These are phyloP conservation scores for Didymellaceae sp. DNA, from an alignment of 2,329 filamentous ascomycete genomes.

Conservation along the genomic window DNA sequence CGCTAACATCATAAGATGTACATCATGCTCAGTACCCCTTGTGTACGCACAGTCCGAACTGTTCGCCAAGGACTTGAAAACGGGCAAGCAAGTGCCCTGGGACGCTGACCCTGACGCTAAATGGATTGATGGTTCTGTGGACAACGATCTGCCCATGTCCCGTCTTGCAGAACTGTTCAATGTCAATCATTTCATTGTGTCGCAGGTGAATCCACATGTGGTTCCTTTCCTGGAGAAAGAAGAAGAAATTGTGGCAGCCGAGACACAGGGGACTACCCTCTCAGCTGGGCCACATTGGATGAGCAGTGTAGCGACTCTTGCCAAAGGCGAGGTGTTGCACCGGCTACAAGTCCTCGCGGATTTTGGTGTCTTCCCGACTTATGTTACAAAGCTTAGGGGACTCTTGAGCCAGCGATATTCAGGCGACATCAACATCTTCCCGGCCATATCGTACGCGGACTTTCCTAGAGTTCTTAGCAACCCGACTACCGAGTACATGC, in stretches of 20 bases:
- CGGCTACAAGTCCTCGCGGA: conserved; percentile 81
- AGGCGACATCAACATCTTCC: conserved; percentile 93
- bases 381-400: conserved; percentile 77
- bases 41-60: conserved; percentile 82
- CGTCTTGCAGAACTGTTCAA: conserved; percentile 94
- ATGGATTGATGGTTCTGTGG: conserved; percentile 94
- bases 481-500: conserved; percentile 86
- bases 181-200: conserved; percentile 97
- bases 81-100: conserved; percentile 80
- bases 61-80: conserved; percentile 83
- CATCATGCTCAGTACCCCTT: conserved; percentile 89
- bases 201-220: conserved; percentile 94
- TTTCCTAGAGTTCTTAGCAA: conserved; percentile 81
- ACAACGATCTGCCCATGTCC: conserved; percentile 92
- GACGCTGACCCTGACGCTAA: conserved; percentile 77
- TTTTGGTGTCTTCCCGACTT: conserved; percentile 78
- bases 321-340: conserved; percentile 80
- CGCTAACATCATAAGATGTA: conserved; percentile 60
- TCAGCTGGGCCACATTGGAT: conserved; percentile 64
- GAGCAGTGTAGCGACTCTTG: conserved; percentile 71
- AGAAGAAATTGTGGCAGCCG: conserved; percentile 59
- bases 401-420: conserved; percentile 91
- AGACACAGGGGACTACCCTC: conserved; percentile 42
- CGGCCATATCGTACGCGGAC: conserved; percentile 75
- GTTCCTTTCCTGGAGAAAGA: conserved; percentile 83